Evolutionary conservation across 2,329 filamentous ascomycete species (phyloP).

Genomic region (Macroventuria anomochaeta): DNA sequence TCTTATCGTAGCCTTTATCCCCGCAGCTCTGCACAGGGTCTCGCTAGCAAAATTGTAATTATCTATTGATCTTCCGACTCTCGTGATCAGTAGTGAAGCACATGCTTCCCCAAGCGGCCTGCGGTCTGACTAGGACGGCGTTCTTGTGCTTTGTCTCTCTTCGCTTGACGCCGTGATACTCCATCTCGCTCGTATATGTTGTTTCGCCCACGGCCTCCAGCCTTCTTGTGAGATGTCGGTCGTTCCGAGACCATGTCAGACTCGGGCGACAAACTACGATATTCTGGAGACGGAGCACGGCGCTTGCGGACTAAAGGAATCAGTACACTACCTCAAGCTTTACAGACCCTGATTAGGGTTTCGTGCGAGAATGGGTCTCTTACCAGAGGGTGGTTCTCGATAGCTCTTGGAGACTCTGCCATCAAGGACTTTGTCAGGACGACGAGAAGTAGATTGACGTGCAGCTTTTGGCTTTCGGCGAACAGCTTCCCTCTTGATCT

Average conservation of each 20-base stretch:
- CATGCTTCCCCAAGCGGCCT: slow-evolving; percentile 7
- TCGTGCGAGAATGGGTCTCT: no score
- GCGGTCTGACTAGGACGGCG: background rate
- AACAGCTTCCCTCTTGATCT: background rate
- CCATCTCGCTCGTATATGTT: background rate
- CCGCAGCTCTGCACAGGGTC: no score
- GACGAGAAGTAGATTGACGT: background rate
- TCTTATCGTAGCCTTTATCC: no score
- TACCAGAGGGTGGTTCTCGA: background rate
- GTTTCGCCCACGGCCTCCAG: background rate
- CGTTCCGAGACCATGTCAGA: background rate
- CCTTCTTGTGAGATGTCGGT: background rate
- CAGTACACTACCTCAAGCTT: background rate
- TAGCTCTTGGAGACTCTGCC: background rate
- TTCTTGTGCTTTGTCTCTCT: background rate
- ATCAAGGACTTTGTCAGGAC: background rate
- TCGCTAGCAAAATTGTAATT: no score
- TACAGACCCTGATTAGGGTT: background rate
- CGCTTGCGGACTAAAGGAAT: background rate
- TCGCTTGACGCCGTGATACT: slow-evolving; percentile 5
- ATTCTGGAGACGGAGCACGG: background rate
- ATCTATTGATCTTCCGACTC: no score
- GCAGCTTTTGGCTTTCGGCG: background rate
- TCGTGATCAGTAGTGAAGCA: slow-evolving; percentile 5
- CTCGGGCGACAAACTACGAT: background rate